Conservation (phyloP, 1,284 basidiomycete species). For the Cutaneotrichosporon sp. region DNA sequence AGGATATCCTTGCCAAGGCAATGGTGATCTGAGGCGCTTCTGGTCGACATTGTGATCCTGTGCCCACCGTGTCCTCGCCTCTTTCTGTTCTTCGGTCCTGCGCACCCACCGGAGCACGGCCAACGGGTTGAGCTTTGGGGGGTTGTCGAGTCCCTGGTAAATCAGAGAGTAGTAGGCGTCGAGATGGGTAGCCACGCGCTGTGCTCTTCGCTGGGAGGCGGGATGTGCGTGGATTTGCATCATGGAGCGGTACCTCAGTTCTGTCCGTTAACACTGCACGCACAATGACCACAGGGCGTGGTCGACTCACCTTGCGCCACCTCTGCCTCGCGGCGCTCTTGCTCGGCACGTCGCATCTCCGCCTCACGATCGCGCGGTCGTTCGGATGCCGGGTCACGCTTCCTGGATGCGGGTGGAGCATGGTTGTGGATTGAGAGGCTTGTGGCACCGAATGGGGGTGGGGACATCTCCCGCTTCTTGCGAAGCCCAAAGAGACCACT, state of each 20-base stretch:
- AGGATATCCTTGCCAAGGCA: neutral
- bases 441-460: neutral
- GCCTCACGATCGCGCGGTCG: conserved; percentile 15
- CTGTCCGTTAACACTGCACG: conserved; percentile 13
- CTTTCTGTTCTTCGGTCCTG: conserved; percentile 30
- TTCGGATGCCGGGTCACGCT: neutral
- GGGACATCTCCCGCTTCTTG: conserved; percentile 8
- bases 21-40: neutral
- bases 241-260: conserved; percentile 37
- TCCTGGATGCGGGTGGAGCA: neutral
- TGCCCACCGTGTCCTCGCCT: conserved; percentile 30
- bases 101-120: conserved; percentile 39
- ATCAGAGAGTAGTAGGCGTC: conserved; percentile 42
- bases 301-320: conserved; percentile 35
- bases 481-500: conserved; percentile 14
- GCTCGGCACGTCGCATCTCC: conserved; percentile 31
- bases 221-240: conserved; percentile 44
- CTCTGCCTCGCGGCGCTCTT: conserved; percentile 37
- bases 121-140: conserved; percentile 38
- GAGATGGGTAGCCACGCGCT: conserved; percentile 35
- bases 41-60: neutral
- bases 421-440: conserved; percentile 5
- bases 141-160: conserved; percentile 37
- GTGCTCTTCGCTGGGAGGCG: conserved; percentile 32
- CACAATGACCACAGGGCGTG: conserved; percentile 6